Base-by-base conservation (phyloP, 352 stramenopile genomes). In the Phytophthora uliginosa region DNA sequence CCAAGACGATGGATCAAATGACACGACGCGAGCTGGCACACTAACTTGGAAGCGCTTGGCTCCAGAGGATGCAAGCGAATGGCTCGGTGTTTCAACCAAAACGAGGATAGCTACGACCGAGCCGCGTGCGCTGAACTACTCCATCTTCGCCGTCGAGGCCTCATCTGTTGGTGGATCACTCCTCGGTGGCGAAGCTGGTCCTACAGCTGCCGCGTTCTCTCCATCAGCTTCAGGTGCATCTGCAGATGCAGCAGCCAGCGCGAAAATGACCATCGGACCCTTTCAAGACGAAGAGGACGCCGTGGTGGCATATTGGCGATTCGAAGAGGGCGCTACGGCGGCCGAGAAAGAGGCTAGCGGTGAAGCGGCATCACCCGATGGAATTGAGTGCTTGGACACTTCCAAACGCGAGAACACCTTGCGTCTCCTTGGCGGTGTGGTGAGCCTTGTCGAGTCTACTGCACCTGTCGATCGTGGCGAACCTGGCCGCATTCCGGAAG, bases 221-320 rank as follows among this genome's bases (percentile, higher is more conserved):
- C n/a, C 71, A 38, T 62, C 59, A 45, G 40, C 54, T 53, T 33
- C 63, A 52, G 10, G 4, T 60, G 18, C 28, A 2, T 57, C 57
- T 17, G n/a, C 40, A 22, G 63, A 76, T 57, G 60, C 54, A 61
- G 70, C 59, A 54, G 65, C 26, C 13, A 77, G 18, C 15, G 73
- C 66, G 31, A 92, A 90, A 71, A 84, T 86, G 73, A 91, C 81
- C 4, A 94, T 96, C 65, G 89, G 89, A 20, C 89, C 89, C 38
- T 96, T 95, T 58, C 73, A 95, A 22, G 89, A 95, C 18, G 89
- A 96, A 63, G 89, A 95, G 63, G 88, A 96, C 64, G 86, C 87
- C 3, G 86, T 96, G 17, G 85, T 95, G 24, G 88, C 85, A 7
- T 96, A 96, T 63, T 96, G 89, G 89, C 81, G 89, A 17, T 96